These are phyloP conservation scores for Suhomyces chickasaworum DNA, from an alignment of 1,139 yeast species.

Conservation along the genomic window DNA sequence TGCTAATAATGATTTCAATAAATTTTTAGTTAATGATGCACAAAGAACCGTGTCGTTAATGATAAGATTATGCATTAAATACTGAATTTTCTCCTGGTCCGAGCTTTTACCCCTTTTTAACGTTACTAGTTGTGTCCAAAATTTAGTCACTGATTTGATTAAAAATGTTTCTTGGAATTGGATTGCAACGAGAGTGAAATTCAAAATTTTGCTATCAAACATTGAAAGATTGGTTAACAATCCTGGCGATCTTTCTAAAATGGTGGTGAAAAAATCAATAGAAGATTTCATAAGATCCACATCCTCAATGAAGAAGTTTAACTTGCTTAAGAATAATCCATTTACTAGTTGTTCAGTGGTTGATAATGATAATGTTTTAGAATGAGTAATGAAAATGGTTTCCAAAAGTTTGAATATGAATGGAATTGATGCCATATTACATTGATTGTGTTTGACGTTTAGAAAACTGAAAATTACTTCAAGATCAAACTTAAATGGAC, in stretches of 20 bases:
- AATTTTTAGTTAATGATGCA: slow-evolving; percentile 29
- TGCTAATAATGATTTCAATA: slow-evolving; percentile 40
- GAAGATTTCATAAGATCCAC: slow-evolving; percentile 55
- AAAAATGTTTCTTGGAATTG: slow-evolving; percentile 64
- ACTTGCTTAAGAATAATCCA: slow-evolving; percentile 32
- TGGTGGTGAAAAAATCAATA: slow-evolving; percentile 44
- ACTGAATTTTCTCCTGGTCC: slow-evolving; percentile 44
- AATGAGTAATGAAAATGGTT: slow-evolving; percentile 40
- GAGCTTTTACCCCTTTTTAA: slow-evolving; percentile 53
- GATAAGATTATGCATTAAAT: slow-evolving; percentile 30
- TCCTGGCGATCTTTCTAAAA: slow-evolving; percentile 54
- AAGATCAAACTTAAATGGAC: slow-evolving; percentile 59
- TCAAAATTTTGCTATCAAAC: slow-evolving; percentile 39
- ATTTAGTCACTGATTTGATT: slow-evolving; percentile 59
- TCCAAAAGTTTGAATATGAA: slow-evolving; percentile 45
- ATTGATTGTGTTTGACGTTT: slow-evolving; percentile 35
- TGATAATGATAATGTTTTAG: slow-evolving; percentile 29
- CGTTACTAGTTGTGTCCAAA: slow-evolving; percentile 63
- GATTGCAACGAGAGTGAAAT: slow-evolving; percentile 48
- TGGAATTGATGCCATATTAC: slow-evolving; percentile 37
- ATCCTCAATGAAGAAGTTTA: slow-evolving; percentile 46
- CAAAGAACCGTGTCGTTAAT: slow-evolving; percentile 36
- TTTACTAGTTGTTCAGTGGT: slow-evolving; percentile 31
- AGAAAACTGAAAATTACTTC: slow-evolving; percentile 49
- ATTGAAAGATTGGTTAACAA: slow-evolving; percentile 41